A percentile compares a stretch with the other conserved stretches of the same genome.
These are phyloP conservation scores for Collybiopsis confluens DNA, from an alignment of 768 basidiomycete species.

Conservation along the genomic window DNA sequence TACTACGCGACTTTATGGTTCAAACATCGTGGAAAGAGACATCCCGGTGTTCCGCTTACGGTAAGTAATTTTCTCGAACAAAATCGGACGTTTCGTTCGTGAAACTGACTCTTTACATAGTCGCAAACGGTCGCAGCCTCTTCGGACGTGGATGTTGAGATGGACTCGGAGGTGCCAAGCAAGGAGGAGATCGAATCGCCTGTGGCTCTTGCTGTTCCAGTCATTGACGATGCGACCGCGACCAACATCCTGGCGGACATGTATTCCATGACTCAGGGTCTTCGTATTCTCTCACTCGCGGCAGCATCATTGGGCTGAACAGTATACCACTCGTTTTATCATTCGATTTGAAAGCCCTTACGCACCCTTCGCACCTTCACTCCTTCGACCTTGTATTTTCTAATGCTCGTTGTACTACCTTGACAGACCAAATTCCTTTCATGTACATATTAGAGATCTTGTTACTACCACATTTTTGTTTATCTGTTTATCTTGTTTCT, in stretches of 20 bases:
- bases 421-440: too few relatives aligned
- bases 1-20: conserved; percentile 3
- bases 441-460: too few relatives aligned
- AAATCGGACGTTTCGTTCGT: too few relatives aligned
- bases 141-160: neutral
- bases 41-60: neutral
- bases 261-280: conserved; percentile 1
- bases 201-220: neutral
- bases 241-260: conserved; percentile 1
- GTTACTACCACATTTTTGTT: too few relatives aligned
- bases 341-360: neutral
- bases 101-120: too few relatives aligned
- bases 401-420: too few relatives aligned
- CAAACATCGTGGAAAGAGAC: conserved; percentile 5
- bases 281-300: conserved; percentile 1
- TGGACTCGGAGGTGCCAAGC: neutral
- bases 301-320: neutral
- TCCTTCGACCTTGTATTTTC: too few relatives aligned
- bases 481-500: too few relatives aligned
- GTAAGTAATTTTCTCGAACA: too few relatives aligned
- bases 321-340: neutral
- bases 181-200: neutral
- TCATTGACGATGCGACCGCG: conserved; percentile 2
- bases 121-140: neutral
- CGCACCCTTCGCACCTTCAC: neutral